Evolutionary conservation across 2,329 filamentous ascomycete species (phyloP).

Genomic region (Dactylellina haptotyla): DNA sequence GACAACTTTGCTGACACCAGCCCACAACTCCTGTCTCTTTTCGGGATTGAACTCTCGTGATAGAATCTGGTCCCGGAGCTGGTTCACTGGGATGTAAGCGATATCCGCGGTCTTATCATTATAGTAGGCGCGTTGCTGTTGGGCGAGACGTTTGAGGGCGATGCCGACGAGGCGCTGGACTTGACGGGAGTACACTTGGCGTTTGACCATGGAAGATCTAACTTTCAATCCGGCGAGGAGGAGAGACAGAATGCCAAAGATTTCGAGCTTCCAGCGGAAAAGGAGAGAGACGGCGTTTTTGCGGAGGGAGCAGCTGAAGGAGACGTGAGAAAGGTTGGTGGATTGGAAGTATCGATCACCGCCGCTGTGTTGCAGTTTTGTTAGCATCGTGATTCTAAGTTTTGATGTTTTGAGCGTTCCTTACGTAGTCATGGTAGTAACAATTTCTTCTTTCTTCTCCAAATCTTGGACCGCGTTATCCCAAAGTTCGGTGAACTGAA

Average conservation of each 20-base stretch:
- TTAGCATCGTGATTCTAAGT: constrained; percentile 51
- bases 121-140: constrained; percentile 82
- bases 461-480: constrained; percentile 66
- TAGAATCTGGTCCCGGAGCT: constrained; percentile 89
- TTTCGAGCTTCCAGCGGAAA: constrained; percentile 86
- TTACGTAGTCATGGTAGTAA: constrained; percentile 68
- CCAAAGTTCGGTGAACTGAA: constrained; percentile 61
- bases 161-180: constrained; percentile 72
- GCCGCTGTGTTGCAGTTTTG: constrained; percentile 53
- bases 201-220: constrained; percentile 70
- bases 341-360: constrained; percentile 57
- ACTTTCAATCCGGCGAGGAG: constrained; percentile 31
- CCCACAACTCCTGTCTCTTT: constrained; percentile 84
- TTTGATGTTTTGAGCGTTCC: constrained; percentile 54
- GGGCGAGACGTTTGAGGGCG: constrained; percentile 83
- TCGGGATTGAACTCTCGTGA: constrained; percentile 79
- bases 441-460: constrained; percentile 69
- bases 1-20: constrained; percentile 81
- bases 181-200: constrained; percentile 69
- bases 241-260: constrained; percentile 62
- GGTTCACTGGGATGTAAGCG: constrained; percentile 83
- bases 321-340: constrained; percentile 73
- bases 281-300: constrained; percentile 64
- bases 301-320: constrained; percentile 82
- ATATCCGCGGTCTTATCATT: constrained; percentile 71